Evolutionary conservation across 2,329 filamentous ascomycete species (phyloP).

Genomic region (Emergomyces africanus): DNA sequence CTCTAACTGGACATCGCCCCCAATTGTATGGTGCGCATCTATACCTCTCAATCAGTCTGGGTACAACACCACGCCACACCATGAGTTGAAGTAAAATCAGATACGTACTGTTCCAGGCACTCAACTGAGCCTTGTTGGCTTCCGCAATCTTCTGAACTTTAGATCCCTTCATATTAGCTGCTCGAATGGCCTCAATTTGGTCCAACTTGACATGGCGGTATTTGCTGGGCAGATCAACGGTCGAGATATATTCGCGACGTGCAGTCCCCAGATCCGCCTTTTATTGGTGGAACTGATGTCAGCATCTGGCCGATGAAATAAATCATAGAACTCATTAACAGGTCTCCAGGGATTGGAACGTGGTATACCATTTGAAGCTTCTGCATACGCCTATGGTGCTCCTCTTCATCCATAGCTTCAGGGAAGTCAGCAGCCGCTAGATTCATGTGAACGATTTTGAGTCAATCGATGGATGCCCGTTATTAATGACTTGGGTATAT

Average conservation of each 20-base stretch:
- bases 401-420: constrained; percentile 8
- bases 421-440: not conserved
- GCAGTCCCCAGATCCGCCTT: constrained; percentile 27
- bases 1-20: constrained; percentile 19
- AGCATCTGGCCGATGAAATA: not conserved
- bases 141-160: constrained; percentile 16
- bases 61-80: constrained; percentile 5
- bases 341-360: not conserved
- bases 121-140: constrained; percentile 16
- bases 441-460: not conserved
- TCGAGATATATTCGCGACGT: constrained; percentile 26
- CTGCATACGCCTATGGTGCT: constrained; percentile 14
- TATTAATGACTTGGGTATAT: not conserved
- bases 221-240: constrained; percentile 14
- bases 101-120: constrained; percentile 23
- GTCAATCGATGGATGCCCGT: not conserved
- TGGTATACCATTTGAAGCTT: constrained; percentile 19
- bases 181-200: constrained; percentile 18
- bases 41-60: not conserved
- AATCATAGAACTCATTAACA: not conserved
- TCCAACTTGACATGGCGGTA: constrained; percentile 9
- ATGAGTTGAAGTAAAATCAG: not conserved
- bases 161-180: constrained; percentile 20
- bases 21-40: constrained; percentile 21
- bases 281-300: not conserved